These are phyloP conservation scores for Huiozyma sinensis DNA, from an alignment of 805 yeast genomes.

Conservation along the genomic window DNA sequence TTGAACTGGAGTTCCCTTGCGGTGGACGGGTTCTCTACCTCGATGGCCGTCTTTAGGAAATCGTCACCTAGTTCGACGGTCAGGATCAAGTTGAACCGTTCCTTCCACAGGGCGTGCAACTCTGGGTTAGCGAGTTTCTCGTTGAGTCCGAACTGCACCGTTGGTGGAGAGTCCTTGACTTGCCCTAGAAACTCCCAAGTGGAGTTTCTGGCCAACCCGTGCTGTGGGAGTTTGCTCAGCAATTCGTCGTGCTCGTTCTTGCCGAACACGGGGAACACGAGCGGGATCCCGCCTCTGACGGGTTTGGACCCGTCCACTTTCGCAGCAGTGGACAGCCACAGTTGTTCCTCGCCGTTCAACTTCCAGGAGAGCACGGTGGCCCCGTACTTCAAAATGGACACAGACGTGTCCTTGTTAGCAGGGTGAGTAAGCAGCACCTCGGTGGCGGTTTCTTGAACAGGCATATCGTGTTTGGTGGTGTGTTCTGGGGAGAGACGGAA, in stretches of 20 bases:
- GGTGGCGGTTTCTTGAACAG: slow-evolving; percentile 55
- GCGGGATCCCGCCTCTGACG: slow-evolving; percentile 94
- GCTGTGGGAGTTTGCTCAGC: slow-evolving; percentile 73
- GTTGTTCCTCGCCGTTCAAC: slow-evolving; percentile 58
- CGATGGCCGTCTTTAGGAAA: slow-evolving; percentile 56
- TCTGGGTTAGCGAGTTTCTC: slow-evolving; percentile 72
- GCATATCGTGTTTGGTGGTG: slow-evolving; percentile 31
- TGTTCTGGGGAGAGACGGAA: too few relatives aligned
- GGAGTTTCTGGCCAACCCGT: slow-evolving; percentile 88
- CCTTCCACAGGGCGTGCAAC: slow-evolving; percentile 46
- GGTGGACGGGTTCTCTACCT: slow-evolving; percentile 59
- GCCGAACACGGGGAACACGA: slow-evolving; percentile 92
- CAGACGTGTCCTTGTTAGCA: slow-evolving; percentile 39
- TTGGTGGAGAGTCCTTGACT: slow-evolving; percentile 54
- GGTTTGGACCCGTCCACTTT: slow-evolving; percentile 86
- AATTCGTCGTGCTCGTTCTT: slow-evolving; percentile 48
- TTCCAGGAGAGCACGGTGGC: slow-evolving; percentile 86
- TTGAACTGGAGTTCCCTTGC: slow-evolving; percentile 63
- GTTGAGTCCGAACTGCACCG: slow-evolving; percentile 83
- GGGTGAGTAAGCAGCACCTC: slow-evolving; percentile 53
- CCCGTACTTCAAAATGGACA: slow-evolving; percentile 71
- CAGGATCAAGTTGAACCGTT: slow-evolving; percentile 68
- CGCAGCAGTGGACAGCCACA: slow-evolving; percentile 74
- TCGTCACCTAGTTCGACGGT: slow-evolving; percentile 53
- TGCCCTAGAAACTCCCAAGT: slow-evolving; percentile 93